Conservation (phyloP, 208 protist species). For the Strigomonas galati region DNA sequence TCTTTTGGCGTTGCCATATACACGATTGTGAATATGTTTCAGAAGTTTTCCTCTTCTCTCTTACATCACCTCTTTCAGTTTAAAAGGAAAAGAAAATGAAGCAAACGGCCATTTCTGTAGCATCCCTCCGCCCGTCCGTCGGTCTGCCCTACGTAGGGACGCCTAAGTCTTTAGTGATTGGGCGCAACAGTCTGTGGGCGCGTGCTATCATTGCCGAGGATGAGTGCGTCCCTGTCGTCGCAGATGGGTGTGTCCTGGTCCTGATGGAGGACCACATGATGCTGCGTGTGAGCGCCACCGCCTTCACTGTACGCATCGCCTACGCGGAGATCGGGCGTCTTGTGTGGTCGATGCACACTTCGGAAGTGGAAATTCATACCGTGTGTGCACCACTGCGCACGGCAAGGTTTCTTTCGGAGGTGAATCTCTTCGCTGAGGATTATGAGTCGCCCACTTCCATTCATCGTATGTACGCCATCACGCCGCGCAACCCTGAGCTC, state of each 20-base stretch:
- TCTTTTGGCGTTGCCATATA: no score
- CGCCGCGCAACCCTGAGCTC: background rate
- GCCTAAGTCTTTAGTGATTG: background rate
- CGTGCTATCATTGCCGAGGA: conserved; percentile 34
- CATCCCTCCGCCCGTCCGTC: background rate
- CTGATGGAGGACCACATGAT: conserved; percentile 34
- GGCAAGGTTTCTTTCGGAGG: background rate
- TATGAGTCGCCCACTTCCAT: background rate
- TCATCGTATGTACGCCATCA: conserved; percentile 23
- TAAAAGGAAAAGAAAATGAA: background rate
- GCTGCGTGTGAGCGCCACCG: conserved; percentile 39
- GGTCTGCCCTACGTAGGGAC: background rate
- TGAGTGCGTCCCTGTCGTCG: conserved; percentile 40
- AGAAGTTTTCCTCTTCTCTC: background rate
- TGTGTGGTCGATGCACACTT: conserved; percentile 1
- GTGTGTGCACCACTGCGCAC: background rate
- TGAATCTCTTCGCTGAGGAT: no score
- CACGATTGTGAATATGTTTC: no score
- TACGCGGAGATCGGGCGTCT: conserved; percentile 24
- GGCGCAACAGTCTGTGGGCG: background rate
- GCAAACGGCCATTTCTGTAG: background rate
- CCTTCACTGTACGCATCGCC: conserved; percentile 48
- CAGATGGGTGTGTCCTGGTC: conserved; percentile 33
- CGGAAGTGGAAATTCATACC: conserved; percentile 31
- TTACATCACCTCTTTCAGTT: background rate